Base-by-base conservation (phyloP, 331 rosid genomes). In the Arachis monticola region DNA sequence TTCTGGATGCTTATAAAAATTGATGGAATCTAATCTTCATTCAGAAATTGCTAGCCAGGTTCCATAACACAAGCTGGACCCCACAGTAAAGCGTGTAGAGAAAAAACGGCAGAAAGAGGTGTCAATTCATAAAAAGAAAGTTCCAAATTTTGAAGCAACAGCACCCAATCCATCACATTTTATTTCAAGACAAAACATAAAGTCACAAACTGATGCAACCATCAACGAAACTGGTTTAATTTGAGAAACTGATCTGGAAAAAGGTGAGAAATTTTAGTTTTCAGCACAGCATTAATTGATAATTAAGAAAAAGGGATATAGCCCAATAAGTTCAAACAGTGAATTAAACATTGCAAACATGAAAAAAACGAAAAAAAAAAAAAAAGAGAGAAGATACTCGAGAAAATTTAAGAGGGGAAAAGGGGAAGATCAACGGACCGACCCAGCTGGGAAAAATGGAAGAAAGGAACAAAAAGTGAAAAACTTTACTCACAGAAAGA, bases 401-500 rank as follows among this genome's bases (percentile, higher is more conserved):
- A 79, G 72, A 83, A 87, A 74, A 61, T 63, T 41, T 22, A 14
- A 76, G 38, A 45, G 61, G 38, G 30, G 47, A 31, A 42, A 62
- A 79, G 52, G 58, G 57, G 38, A 46, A 77, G 7, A 52, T 45
- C 30, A 27, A 27, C 77, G 44, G 61, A 77, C 41, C 71, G 80
- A 73, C 80, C 81, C 72, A 73, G 72, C 74, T 60, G 78, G 22
- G 22, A 32, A 60, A 44, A 63, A 62, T 44, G 35, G 40, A 60
- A 72, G 41, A 76, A 78, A 41, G 58, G 71, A 79, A 70, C 72
- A 83, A 87, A 86, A 88, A 64, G 79, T 44, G 73, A 84, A 1
- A 50, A 83, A 44, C 88, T 85, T 86, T 86, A 64, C 10, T 57
- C 47, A 71, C 12, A 72, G 70, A 58, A 73, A 11, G 79, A 68